Evolutionary conservation across 805 yeast species (phyloP).

Genomic region (Dipodascopsis uninucleata): DNA sequence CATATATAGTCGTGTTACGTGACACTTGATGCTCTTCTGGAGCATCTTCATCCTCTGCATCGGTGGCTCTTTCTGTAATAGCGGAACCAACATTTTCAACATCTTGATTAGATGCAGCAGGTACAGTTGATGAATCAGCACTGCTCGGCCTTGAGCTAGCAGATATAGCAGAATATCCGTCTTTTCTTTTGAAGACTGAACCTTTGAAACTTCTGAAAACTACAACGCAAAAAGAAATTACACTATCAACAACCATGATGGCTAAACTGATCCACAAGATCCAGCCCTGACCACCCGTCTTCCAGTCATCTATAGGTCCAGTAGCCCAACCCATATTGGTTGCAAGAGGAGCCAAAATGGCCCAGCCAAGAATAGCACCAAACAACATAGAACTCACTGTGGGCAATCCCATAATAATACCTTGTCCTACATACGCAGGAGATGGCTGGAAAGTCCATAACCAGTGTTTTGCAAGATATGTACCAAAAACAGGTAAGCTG

Average conservation of each 20-base stretch:
- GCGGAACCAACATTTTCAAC: slow-evolving; percentile 7
- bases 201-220: slow-evolving; percentile 18
- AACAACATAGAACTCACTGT: slow-evolving; percentile 87
- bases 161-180: slow-evolving; percentile 1
- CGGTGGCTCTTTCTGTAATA: slow-evolving; percentile 3
- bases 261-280: slow-evolving; percentile 89
- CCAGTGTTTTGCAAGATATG: slow-evolving; percentile 54
- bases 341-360: slow-evolving; percentile 76
- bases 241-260: slow-evolving; percentile 89
- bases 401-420: slow-evolving; percentile 93
- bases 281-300: slow-evolving; percentile 95
- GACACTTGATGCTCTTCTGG: slow-evolving; percentile 50
- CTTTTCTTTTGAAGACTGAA: slow-evolving; percentile 4
- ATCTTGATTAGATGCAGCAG: background rate
- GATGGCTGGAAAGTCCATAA: slow-evolving; percentile 92
- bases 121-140: slow-evolving; percentile 2
- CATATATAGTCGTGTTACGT: slow-evolving; percentile 48
- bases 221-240: slow-evolving; percentile 65
- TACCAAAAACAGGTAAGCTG: slow-evolving; percentile 74
- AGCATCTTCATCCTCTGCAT: slow-evolving; percentile 39
- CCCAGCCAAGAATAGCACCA: slow-evolving; percentile 93
- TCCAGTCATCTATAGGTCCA: slow-evolving; percentile 89
- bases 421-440: slow-evolving; percentile 97
- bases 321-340: slow-evolving; percentile 77
- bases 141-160: background rate